phyloP scores from a whole-genome alignment of 2,329 filamentous ascomycete genomes.

The Nemania diffusa region DNA sequence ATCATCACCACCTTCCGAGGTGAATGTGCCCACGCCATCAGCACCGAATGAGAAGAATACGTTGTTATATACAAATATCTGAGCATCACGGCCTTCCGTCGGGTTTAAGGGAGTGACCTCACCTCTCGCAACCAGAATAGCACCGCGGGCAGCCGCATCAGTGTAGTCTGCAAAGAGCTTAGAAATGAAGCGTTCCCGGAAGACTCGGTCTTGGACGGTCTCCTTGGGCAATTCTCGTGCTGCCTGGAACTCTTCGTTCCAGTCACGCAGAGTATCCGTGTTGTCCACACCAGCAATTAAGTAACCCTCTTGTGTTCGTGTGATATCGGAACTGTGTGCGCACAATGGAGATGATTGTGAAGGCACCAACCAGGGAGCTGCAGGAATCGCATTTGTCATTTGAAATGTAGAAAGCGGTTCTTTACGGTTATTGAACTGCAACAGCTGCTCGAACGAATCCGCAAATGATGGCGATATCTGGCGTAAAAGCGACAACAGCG shows the following conservation, averaged over 20 bases:
- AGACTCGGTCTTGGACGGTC: conserved; percentile 93
- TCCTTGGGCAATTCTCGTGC: conserved; percentile 94
- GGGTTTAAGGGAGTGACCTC: conserved; percentile 95
- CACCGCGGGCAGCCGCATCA: conserved; percentile 91
- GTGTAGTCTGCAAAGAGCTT: conserved; percentile 99
- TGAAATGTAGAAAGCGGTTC: conserved; percentile 94
- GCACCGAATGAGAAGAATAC: conserved; percentile 99
- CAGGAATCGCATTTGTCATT: conserved; percentile 92
- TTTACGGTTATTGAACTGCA: conserved; percentile 84
- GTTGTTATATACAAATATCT: conserved; percentile 99
- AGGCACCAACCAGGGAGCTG: conserved; percentile 91
- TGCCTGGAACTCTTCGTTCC: conserved; percentile 99
- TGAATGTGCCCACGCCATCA: conserved; percentile 96
- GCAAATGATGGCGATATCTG: conserved; percentile 86
- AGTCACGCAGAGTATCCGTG: conserved; percentile 92
- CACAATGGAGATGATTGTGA: conserved; percentile 70
- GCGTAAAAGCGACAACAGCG: conserved; percentile 81
- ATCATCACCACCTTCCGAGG: conserved; percentile 94
- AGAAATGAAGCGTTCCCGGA: conserved; percentile 90
- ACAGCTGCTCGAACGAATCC: conserved; percentile 77
- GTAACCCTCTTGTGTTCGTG: conserved; percentile 91
- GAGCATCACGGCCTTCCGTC: conserved; percentile 89
- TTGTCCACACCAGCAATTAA: conserved; percentile 91
- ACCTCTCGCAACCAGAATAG: conserved; percentile 89
- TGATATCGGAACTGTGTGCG: conserved; percentile 82